phyloP scores from a whole-genome alignment of 768 basidiomycete species.

The Exidia glandulosa region DNA sequence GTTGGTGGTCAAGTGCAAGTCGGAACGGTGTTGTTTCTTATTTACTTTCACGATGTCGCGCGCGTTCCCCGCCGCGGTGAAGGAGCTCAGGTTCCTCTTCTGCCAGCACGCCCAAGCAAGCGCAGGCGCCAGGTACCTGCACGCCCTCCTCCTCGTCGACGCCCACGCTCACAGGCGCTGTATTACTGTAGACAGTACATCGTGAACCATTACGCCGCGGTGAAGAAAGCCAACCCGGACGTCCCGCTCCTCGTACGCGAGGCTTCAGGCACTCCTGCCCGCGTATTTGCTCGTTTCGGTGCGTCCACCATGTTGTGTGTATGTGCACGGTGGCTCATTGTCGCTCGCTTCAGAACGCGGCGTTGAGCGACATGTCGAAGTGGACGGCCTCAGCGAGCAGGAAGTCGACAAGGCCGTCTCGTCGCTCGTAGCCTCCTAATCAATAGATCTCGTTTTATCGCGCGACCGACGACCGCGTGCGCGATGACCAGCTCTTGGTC shows the following conservation, averaged over 20 bases:
- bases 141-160: neutral
- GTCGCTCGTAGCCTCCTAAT: too few species aligned
- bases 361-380: too few species aligned
- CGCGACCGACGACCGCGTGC: too few species aligned
- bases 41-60: too few species aligned
- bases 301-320: conserved; percentile 25
- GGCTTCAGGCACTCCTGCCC: conserved; percentile 66
- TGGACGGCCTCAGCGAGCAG: too few species aligned
- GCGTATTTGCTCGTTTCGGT: conserved; percentile 83
- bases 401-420: too few species aligned
- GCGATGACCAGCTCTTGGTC: too few species aligned
- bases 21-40: too few species aligned
- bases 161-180: neutral
- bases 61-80: conserved; percentile 54
- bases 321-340: too few species aligned
- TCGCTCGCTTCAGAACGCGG: too few species aligned
- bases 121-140: conserved; percentile 60
- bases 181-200: conserved; percentile 62
- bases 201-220: conserved; percentile 54
- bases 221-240: conserved; percentile 79
- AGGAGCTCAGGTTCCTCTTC: conserved; percentile 71
- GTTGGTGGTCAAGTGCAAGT: too few species aligned
- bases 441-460: too few species aligned
- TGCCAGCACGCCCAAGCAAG: conserved; percentile 71
- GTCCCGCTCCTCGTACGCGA: conserved; percentile 76